Conservation (phyloP, 441 rosid genomes). For the Melastoma candidum region DNA sequence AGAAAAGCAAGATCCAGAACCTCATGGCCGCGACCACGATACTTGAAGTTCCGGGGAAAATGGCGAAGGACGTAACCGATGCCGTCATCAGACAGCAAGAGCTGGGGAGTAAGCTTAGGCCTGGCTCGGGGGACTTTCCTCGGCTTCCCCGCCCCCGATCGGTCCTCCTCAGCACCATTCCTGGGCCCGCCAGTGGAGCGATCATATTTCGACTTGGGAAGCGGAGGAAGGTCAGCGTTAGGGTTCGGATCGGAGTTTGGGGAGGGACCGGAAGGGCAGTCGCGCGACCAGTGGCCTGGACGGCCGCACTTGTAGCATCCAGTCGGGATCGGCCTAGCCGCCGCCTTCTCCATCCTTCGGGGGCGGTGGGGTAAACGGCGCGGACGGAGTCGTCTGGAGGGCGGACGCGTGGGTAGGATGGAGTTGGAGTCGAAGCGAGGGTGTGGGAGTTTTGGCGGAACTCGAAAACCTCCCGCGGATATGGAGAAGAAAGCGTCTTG, state of each 20-base stretch:
- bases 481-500: not conserved
- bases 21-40: slow-evolving; percentile 77
- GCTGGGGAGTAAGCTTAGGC: slow-evolving; percentile 80
- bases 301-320: slow-evolving; percentile 97
- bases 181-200: slow-evolving; percentile 1
- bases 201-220: slow-evolving; percentile 5
- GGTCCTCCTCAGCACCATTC: too few species aligned
- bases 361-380: too few species aligned
- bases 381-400: too few species aligned
- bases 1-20: slow-evolving; percentile 16
- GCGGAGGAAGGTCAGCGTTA: slow-evolving; percentile 17
- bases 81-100: slow-evolving; percentile 80
- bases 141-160: slow-evolving; percentile 22
- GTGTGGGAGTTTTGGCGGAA: slow-evolving; percentile 20
- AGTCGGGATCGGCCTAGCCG: slow-evolving; percentile 44
- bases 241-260: slow-evolving; percentile 9
- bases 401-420: too few species aligned
- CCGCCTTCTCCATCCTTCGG: slow-evolving; percentile 4
- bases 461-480: too few species aligned
- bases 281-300: slow-evolving; percentile 99
- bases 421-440: too few species aligned
- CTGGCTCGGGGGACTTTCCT: slow-evolving; percentile 51
- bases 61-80: slow-evolving; percentile 80
- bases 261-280: slow-evolving; percentile 40
- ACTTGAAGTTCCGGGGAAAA: slow-evolving; percentile 75